These are phyloP conservation scores for Colletotrichum orbiculare DNA, from an alignment of 2,329 filamentous ascomycete genomes.

Conservation along the genomic window DNA sequence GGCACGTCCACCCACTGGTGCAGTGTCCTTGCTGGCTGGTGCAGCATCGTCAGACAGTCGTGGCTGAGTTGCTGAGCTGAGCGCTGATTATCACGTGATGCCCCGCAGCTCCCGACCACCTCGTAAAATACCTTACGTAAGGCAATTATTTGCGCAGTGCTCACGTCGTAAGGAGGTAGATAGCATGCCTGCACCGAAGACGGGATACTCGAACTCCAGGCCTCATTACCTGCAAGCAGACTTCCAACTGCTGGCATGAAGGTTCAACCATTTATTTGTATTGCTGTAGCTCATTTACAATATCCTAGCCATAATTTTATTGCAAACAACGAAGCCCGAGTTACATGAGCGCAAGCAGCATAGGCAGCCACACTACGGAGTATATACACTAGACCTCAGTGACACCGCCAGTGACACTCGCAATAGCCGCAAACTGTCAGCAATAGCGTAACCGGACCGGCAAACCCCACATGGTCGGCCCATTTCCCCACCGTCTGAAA, in stretches of 20 bases:
- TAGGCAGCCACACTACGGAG: too few species aligned
- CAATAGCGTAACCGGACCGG: conserved; percentile 17
- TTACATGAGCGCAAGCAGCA: too few species aligned
- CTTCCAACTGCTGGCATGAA: too few species aligned
- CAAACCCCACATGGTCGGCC: conserved; percentile 16
- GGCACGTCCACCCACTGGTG: conserved; percentile 7
- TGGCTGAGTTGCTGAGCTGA: conserved; percentile 22
- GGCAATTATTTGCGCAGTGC: too few species aligned
- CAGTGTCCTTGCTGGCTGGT: neutral
- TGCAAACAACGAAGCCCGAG: too few species aligned
- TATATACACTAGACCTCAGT: too few species aligned
- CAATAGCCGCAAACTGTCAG: neutral
- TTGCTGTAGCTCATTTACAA: neutral
- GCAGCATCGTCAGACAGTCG: conserved; percentile 33
- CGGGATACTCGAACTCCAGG: too few species aligned
- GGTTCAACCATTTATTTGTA: neutral
- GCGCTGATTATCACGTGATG: conserved; percentile 49
- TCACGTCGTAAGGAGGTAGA: too few species aligned
- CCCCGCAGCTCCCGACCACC: conserved; percentile 41
- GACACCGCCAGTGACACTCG: neutral
- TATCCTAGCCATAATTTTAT: too few species aligned
- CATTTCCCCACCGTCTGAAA: conserved; percentile 6
- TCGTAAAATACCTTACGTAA: too few species aligned
- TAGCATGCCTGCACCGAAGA: too few species aligned
- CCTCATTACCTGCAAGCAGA: too few species aligned